Base-by-base conservation (phyloP, 164 flowering plant species). In the Piper longum region DNA sequence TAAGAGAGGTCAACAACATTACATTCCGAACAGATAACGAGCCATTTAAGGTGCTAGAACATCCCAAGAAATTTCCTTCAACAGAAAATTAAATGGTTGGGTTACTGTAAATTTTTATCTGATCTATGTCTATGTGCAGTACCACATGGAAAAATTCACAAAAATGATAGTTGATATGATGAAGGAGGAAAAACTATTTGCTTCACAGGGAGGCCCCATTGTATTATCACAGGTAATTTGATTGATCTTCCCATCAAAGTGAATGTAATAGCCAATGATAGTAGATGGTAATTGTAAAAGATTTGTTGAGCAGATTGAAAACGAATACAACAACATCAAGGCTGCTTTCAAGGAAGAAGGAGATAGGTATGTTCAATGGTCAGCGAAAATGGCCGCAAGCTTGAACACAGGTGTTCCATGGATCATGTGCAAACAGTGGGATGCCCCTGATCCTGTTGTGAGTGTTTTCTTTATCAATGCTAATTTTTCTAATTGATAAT, bases 341-440 rank as follows among this genome's bases (percentile, higher is more conserved):
- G 76, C 67, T 43, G 92, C 93, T 18, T 95, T 69, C 19, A 77
- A 72, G 63, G 79, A 73, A 13, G 0, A 1, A 0, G 97, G 92
- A 40, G 9, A 44, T 4, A 61, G 65, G 7, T 95, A 95, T 58
- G 81, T 95, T 18, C 80, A 86, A 56, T 95, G 99, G 99, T 95
- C 97, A 41, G 97, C 80, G 59, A 80, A 69, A 7, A 75, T 89
- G 85, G 97, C 95, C 1, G 61, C 71, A 14, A 70, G 76, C 0
- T 42, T 74, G 18, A 69, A 85, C 6, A 62, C 73, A 14, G 96
- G 92, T 7, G 83, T 95, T 40, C 99, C 97, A 68, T 95, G 99
- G 99, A 65, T 90, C 44, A 95, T 95, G 99, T 95, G 99, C 87
- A 95, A 89, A 84, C 93, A 91, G 63, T 77, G 61, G 63, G 88